phyloP scores from a whole-genome alignment of 495 filamentous ascomycete species.

The Tuber brumale region DNA sequence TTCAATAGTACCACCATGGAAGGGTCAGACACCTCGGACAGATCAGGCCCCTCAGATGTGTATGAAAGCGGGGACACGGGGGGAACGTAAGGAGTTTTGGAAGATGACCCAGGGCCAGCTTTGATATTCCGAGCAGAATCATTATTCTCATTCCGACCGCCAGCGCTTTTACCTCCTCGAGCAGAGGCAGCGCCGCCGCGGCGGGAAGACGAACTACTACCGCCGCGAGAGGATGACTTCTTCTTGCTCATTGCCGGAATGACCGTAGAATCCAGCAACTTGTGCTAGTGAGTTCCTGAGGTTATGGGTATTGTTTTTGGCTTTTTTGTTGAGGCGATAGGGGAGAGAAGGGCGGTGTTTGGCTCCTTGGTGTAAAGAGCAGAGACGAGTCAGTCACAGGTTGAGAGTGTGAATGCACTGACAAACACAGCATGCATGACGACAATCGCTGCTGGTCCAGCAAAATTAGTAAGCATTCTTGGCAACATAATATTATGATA shows the following conservation, averaged over 20 bases:
- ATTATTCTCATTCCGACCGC: neutral
- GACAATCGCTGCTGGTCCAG: neutral
- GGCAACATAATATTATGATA: neutral
- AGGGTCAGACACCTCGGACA: constrained; percentile 67
- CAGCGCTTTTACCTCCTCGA: neutral
- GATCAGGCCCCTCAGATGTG: constrained; percentile 74
- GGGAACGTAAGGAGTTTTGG: constrained; percentile 21
- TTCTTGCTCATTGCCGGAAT: constrained; percentile 1
- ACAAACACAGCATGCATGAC: neutral
- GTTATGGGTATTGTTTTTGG: neutral
- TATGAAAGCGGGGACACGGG: constrained; percentile 59
- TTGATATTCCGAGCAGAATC: neutral
- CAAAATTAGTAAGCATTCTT: neutral
- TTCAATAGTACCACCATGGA: constrained; percentile 84
- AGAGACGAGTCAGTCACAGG: neutral
- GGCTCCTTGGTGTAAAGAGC: neutral
- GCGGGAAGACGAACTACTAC: neutral
- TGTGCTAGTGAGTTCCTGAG: neutral
- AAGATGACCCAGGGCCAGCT: neutral
- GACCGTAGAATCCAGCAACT: neutral
- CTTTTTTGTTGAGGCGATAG: neutral
- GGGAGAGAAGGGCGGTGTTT: neutral
- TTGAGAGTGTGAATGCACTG: neutral
- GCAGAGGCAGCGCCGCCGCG: neutral
- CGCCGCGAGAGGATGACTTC: neutral